Conservation (phyloP, 805 yeast genomes). For the Starmerella sp. region DNA sequence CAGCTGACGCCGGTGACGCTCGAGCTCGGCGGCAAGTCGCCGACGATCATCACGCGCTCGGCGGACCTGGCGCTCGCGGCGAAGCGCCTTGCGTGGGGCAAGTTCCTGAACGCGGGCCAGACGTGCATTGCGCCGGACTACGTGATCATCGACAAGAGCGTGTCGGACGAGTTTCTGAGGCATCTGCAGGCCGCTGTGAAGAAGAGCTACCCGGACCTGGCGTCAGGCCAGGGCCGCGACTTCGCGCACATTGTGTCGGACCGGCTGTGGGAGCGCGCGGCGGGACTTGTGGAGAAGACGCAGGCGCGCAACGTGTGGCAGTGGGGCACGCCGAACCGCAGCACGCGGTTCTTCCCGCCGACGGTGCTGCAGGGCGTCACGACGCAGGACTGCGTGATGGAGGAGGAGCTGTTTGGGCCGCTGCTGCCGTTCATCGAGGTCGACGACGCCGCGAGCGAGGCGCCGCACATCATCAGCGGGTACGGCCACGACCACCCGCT, state of each 20-base stretch:
- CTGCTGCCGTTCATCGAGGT: slow-evolving; percentile 61
- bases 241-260: slow-evolving; percentile 54
- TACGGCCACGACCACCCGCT: slow-evolving; percentile 59
- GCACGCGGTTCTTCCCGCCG: slow-evolving; percentile 51
- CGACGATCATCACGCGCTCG: slow-evolving; percentile 54
- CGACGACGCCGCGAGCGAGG: slow-evolving; percentile 26
- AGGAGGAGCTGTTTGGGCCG: slow-evolving; percentile 75
- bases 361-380: slow-evolving; percentile 54
- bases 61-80: slow-evolving; percentile 36
- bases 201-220: slow-evolving; percentile 37
- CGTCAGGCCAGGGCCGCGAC: slow-evolving; percentile 21
- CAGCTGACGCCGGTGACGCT: slow-evolving; percentile 66
- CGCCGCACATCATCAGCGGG: slow-evolving; percentile 26
- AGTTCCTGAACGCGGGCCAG: slow-evolving; percentile 75
- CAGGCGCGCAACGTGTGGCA: slow-evolving; percentile 24
- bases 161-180: slow-evolving; percentile 42
- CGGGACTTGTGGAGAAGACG: slow-evolving; percentile 31
- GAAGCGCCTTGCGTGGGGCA: slow-evolving; percentile 65
- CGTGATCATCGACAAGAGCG: slow-evolving; percentile 49
- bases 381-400: slow-evolving; percentile 63
- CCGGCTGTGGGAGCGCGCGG: slow-evolving; percentile 41
- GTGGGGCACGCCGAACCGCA: slow-evolving; percentile 27
- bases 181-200: slow-evolving; percentile 34
- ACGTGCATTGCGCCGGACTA: slow-evolving; percentile 88
- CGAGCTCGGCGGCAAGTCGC: slow-evolving; percentile 91